These are phyloP conservation scores for Eucalyptus globulus DNA, from an alignment of 345 rosid genomes.

Conservation along the genomic window DNA sequence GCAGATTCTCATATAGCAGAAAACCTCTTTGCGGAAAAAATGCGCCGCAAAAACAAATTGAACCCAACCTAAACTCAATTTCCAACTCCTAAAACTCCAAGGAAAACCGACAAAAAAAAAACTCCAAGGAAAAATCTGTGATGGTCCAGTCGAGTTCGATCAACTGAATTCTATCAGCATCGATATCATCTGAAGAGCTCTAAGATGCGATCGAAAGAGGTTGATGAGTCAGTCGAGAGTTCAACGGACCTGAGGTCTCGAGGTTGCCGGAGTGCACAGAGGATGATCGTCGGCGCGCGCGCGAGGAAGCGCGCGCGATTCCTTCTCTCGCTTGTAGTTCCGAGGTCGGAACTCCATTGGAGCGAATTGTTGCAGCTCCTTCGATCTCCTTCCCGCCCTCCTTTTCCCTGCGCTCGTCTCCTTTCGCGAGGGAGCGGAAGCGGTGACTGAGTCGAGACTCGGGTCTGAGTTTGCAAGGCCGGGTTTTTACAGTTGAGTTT, in stretches of 20 bases:
- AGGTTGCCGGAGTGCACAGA: conserved; percentile 17
- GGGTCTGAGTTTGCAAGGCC: neutral
- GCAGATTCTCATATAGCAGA: neutral
- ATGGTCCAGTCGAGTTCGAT: neutral
- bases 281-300: conserved; percentile 41
- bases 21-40: neutral
- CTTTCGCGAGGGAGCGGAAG: neutral
- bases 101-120: neutral
- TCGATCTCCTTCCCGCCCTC: neutral
- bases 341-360: conserved; percentile 67
- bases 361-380: neutral
- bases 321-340: conserved; percentile 29
- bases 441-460: neutral
- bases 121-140: neutral
- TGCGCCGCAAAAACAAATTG: neutral
- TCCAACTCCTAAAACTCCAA: neutral
- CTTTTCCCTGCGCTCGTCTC: neutral
- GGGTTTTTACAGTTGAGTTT: neutral
- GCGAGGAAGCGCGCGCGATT: conserved; percentile 43
- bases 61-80: neutral
- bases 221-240: neutral
- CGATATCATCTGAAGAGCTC: neutral
- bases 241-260: conserved; percentile 6
- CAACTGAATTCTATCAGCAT: neutral
- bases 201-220: neutral